Conservation (phyloP, 148 eudicot genomes). For the Simmondsia chinensis region DNA sequence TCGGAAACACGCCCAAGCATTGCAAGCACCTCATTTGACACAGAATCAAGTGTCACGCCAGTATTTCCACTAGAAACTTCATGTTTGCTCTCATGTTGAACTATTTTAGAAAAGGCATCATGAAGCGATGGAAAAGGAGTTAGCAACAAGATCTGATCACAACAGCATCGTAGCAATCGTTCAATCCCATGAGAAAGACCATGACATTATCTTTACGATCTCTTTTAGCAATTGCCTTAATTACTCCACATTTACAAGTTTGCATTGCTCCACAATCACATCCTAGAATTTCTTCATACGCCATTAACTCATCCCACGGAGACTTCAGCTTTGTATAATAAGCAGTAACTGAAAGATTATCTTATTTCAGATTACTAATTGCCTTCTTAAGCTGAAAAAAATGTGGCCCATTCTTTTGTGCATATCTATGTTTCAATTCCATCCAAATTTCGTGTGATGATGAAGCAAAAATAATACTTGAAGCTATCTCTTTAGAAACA, state of each 20-base stretch:
- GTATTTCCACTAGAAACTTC: no score
- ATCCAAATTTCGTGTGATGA: not conserved
- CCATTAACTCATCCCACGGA: not conserved
- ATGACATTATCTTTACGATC: no score
- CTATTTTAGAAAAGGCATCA: no score
- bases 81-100: no score
- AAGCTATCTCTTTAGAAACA: not conserved
- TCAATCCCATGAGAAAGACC: no score
- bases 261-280: constrained; percentile 4
- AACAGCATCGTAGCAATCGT: no score
- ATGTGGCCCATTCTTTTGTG: not conserved
- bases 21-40: no score
- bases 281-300: not conserved
- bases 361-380: not conserved
- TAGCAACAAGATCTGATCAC: no score
- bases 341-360: not conserved
- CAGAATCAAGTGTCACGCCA: no score
- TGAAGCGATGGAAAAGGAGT: no score
- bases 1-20: no score
- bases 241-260: not conserved
- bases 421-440: not conserved
- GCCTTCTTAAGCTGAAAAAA: not conserved
- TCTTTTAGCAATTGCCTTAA: no score
- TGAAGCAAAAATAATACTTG: not conserved
- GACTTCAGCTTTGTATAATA: not conserved